A percentile compares a stretch with the other conserved stretches of the same genome.
phyloP scores from a whole-genome alignment of 2,329 filamentous ascomycete species.

The Aspergillus costaricaensis region DNA sequence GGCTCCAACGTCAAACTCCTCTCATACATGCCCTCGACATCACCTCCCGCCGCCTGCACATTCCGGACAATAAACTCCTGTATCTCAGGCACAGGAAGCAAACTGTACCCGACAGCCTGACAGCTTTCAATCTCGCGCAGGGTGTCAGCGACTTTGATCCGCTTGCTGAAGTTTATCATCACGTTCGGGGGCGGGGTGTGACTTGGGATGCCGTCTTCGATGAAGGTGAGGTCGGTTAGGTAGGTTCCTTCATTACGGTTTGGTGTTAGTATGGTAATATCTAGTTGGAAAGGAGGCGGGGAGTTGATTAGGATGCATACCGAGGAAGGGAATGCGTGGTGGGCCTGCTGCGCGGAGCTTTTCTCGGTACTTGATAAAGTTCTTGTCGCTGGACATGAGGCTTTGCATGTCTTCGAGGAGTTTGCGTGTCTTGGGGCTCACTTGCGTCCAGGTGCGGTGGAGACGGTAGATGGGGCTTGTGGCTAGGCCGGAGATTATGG shows the following conservation, averaged over 20 bases:
- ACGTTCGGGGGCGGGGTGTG: conserved; percentile 80
- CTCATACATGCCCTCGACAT: conserved; percentile 88
- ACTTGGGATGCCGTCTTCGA: conserved; percentile 95
- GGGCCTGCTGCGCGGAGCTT: conserved; percentile 89
- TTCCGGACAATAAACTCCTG: conserved; percentile 96
- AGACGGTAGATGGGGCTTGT: conserved; percentile 94
- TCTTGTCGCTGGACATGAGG: conserved; percentile 96
- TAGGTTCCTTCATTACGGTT: conserved; percentile 71
- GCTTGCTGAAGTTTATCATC: conserved; percentile 97
- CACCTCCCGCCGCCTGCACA: conserved; percentile 90
- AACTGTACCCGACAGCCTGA: conserved; percentile 92
- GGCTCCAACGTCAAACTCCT: conserved; percentile 92
- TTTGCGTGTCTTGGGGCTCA: conserved; percentile 78
- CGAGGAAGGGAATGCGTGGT: conserved; percentile 98
- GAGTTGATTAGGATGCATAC: conserved; percentile 51
- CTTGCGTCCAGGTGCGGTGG: conserved; percentile 90
- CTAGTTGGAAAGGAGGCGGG: no score
- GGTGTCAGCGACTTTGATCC: conserved; percentile 95
- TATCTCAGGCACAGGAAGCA: conserved; percentile 85
- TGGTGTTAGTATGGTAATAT: neutral
- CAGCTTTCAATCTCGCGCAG: conserved; percentile 99
- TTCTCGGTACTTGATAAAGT: conserved; percentile 96
- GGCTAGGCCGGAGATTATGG: conserved; percentile 92
- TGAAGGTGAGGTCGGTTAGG: conserved; percentile 94
- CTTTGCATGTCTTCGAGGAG: conserved; percentile 87